Evolutionary conservation across 768 basidiomycete genomes (phyloP).

Genomic region (Neoboletus brunneissimus): DNA sequence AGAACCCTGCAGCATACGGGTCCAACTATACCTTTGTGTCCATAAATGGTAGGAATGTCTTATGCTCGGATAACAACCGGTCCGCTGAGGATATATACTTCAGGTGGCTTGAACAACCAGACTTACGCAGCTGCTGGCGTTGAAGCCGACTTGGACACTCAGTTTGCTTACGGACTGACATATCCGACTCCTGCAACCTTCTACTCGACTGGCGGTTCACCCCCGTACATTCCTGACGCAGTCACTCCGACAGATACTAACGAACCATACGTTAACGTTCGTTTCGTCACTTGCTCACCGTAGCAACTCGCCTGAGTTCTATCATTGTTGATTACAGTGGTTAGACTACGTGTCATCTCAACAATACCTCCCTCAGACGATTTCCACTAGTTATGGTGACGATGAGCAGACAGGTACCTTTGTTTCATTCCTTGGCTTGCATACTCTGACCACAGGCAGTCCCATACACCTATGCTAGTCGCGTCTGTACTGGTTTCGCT

Average conservation of each 20-base stretch:
- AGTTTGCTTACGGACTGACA: constrained; percentile 64
- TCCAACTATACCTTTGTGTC: constrained; percentile 53
- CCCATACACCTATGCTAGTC: constrained; percentile 53
- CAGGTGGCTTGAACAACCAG: constrained; percentile 64
- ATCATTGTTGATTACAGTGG: constrained; percentile 43
- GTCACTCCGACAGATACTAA: constrained; percentile 41
- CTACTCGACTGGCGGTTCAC: constrained; percentile 60
- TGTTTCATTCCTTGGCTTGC: not conserved
- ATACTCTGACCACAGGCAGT: constrained; percentile 35
- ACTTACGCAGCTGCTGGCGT: constrained; percentile 47
- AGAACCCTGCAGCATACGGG: constrained; percentile 46
- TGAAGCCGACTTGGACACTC: constrained; percentile 68
- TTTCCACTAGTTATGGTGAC: constrained; percentile 73
- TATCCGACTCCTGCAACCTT: constrained; percentile 59
- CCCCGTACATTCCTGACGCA: constrained; percentile 54
- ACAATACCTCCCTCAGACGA: constrained; percentile 50
- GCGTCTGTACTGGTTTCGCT: constrained; percentile 61
- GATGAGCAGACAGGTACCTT: constrained; percentile 64
- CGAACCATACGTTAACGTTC: constrained; percentile 46
- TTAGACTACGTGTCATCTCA: constrained; percentile 53
- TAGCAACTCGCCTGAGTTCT: not conserved
- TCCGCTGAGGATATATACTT: constrained; percentile 5
- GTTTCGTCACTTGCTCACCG: constrained; percentile 10
- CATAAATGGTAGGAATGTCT: constrained; percentile 45
- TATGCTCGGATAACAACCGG: not conserved